A percentile compares a stretch with the other conserved stretches of the same genome.
phyloP scores from a whole-genome alignment of 148 eudicot species.

The Chenopodium album region DNA sequence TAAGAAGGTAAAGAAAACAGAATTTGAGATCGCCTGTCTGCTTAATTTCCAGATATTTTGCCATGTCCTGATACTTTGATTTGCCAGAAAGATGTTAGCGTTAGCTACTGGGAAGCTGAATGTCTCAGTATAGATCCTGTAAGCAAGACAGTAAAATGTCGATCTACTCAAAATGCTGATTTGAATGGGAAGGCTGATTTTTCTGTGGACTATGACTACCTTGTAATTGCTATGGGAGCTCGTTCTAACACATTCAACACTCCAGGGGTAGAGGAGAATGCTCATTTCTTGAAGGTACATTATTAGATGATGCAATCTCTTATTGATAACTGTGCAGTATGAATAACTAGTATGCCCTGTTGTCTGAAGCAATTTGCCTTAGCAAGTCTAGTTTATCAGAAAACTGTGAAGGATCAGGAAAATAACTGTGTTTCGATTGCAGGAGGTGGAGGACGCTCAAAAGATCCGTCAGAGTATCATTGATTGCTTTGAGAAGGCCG shows the following conservation, averaged over 20 bases:
- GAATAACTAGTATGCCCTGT: background rate
- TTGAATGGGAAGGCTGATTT: slow-evolving; percentile 50
- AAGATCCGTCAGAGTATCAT: slow-evolving; percentile 53
- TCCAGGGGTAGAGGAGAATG: slow-evolving; percentile 73
- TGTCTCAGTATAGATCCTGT: slow-evolving; percentile 62
- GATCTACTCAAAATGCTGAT: slow-evolving; percentile 38
- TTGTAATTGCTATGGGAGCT: slow-evolving; percentile 66
- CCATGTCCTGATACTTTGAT: background rate
- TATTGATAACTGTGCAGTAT: background rate
- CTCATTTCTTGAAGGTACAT: slow-evolving; percentile 63
- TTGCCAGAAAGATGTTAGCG: slow-evolving; percentile 45
- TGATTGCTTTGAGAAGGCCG: slow-evolving; percentile 64
- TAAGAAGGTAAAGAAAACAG: slow-evolving; percentile 35
- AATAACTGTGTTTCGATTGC: slow-evolving; percentile 1
- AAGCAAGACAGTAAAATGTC: slow-evolving; percentile 61
- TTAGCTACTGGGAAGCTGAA: slow-evolving; percentile 64
- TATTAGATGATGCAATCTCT: background rate
- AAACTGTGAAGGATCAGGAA: background rate
- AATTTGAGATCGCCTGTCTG: background rate
- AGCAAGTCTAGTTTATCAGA: background rate
- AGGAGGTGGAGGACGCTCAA: slow-evolving; percentile 77
- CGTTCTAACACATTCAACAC: slow-evolving; percentile 72
- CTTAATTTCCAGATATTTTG: background rate
- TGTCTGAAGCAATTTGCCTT: background rate
- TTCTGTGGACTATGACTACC: slow-evolving; percentile 70